Conservation (phyloP, 2,329 filamentous ascomycete genomes). For the Fusarium sp. region DNA sequence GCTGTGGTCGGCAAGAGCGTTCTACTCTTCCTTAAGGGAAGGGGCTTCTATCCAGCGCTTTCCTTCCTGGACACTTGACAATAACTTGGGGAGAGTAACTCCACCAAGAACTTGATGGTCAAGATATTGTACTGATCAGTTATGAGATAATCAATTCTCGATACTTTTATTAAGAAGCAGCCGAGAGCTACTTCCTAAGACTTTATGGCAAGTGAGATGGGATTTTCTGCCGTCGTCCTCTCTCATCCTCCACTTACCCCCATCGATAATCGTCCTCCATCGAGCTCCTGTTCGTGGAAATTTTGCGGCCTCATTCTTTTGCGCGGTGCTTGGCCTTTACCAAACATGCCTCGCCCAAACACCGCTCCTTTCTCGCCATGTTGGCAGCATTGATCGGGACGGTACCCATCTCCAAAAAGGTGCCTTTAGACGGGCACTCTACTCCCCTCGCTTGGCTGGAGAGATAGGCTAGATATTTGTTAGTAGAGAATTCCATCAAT, state of each 20-base stretch:
- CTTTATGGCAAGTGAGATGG: background rate
- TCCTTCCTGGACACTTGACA: background rate
- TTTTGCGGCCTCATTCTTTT: background rate
- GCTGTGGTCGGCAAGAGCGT: background rate
- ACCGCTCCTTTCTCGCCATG: slow-evolving; percentile 19
- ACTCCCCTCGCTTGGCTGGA: slow-evolving; percentile 55
- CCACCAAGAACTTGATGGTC: background rate
- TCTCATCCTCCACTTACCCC: background rate
- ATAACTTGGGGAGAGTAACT: background rate
- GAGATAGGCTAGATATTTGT: slow-evolving; percentile 52
- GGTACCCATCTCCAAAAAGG: slow-evolving; percentile 51
- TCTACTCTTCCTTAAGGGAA: background rate
- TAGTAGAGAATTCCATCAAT: background rate
- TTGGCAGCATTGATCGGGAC: slow-evolving; percentile 17
- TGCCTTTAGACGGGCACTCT: slow-evolving; percentile 51
- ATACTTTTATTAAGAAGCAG: background rate
- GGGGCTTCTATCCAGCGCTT: background rate
- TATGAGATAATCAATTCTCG: background rate
- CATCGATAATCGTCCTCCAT: background rate
- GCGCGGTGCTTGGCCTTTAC: background rate
- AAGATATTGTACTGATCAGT: background rate
- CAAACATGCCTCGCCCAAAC: slow-evolving; percentile 10
- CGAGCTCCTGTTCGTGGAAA: background rate
- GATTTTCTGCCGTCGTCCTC: background rate
- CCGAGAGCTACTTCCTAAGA: background rate